A percentile compares a stretch with the other conserved stretches of the same genome.
Evolutionary conservation across 2,329 filamentous ascomycete species (phyloP).

Genomic region (Epichloe elymi): DNA sequence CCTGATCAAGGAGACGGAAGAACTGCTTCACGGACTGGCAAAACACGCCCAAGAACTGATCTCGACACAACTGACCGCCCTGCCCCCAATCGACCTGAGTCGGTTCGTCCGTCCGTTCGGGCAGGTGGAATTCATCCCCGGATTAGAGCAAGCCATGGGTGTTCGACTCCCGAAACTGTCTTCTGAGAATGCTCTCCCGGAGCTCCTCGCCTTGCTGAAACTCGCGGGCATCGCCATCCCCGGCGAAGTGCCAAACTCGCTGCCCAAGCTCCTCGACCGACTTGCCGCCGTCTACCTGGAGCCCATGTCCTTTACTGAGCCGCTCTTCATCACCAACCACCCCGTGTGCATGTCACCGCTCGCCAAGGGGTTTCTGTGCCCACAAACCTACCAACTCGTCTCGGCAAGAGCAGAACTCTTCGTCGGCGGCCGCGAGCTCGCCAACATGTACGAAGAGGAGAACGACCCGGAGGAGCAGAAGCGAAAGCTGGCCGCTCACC

Average conservation of each 20-base stretch:
- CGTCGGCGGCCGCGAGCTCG: slow-evolving; percentile 65
- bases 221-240: slow-evolving; percentile 53
- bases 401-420: slow-evolving; percentile 80
- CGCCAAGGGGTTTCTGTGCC: slow-evolving; percentile 71
- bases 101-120: slow-evolving; percentile 44
- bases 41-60: slow-evolving; percentile 34
- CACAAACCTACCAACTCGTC: slow-evolving; percentile 53
- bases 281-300: slow-evolving; percentile 69
- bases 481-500: slow-evolving; percentile 58
- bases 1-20: slow-evolving; percentile 64
- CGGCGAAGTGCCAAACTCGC: slow-evolving; percentile 45
- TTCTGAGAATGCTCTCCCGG: slow-evolving; percentile 38
- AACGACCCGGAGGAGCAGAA: slow-evolving; percentile 83
- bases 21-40: slow-evolving; percentile 49
- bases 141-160: slow-evolving; percentile 56
- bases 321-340: slow-evolving; percentile 81
- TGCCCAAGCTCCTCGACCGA: slow-evolving; percentile 64
- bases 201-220: slow-evolving; percentile 38
- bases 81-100: slow-evolving; percentile 34
- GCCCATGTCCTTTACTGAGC: slow-evolving; percentile 49
- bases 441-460: slow-evolving; percentile 98
- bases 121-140: slow-evolving; percentile 69
- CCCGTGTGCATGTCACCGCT: slow-evolving; percentile 85
- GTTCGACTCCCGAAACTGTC: slow-evolving; percentile 52
- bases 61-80: slow-evolving; percentile 28